These are phyloP conservation scores for Epichloe sibirici DNA, from an alignment of 2,329 filamentous ascomycete species.

Conservation along the genomic window DNA sequence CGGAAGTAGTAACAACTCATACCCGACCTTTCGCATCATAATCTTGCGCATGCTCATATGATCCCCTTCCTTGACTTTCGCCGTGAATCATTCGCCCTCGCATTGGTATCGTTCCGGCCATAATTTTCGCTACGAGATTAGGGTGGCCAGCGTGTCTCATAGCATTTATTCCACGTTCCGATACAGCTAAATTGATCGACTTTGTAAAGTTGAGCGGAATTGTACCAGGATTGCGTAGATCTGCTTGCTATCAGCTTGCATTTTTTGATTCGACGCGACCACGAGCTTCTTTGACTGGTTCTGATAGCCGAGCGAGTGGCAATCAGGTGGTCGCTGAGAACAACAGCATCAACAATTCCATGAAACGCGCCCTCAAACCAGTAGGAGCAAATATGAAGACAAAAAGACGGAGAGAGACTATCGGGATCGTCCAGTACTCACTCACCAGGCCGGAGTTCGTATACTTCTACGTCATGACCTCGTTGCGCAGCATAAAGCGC, in stretches of 20 bases:
- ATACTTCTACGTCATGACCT: conserved; percentile 84
- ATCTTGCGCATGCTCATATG: conserved; percentile 73
- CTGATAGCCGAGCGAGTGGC: not conserved
- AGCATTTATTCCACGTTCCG: conserved; percentile 84
- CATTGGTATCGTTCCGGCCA: conserved; percentile 80
- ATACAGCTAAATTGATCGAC: conserved; percentile 95
- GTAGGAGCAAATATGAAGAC: too few relatives aligned
- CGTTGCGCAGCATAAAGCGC: conserved; percentile 84
- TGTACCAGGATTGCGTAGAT: conserved; percentile 73
- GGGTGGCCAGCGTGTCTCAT: conserved; percentile 58
- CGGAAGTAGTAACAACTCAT: conserved; percentile 18
- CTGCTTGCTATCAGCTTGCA: conserved; percentile 31
- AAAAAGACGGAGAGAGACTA: not conserved
- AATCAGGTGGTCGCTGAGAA: not conserved
- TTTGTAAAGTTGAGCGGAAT: conserved; percentile 89
- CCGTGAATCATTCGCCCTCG: conserved; percentile 93
- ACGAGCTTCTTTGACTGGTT: not conserved
- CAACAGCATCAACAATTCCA: too few relatives aligned
- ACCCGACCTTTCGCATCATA: conserved; percentile 86
- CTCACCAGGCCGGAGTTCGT: conserved; percentile 86
- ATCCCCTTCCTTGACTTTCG: conserved; percentile 44
- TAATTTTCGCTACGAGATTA: conserved; percentile 59
- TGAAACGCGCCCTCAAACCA: too few relatives aligned
- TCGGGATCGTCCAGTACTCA: conserved; percentile 31
- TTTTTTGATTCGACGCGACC: not conserved